Evolutionary conservation across 306 rosid species (phyloP).

Genomic region (Vicia sativa): DNA sequence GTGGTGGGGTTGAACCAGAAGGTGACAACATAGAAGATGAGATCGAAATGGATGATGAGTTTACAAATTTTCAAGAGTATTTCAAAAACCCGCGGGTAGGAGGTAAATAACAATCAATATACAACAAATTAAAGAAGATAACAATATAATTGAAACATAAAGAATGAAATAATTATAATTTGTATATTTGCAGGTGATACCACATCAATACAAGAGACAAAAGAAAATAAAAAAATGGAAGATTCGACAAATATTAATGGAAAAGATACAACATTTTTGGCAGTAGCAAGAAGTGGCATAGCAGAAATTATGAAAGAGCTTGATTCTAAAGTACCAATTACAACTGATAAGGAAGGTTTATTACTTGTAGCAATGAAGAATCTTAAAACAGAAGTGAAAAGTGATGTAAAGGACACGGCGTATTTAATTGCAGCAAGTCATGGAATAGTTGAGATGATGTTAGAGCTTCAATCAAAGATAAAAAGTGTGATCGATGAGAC

Average conservation of each 20-base stretch:
- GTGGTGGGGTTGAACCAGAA: background rate
- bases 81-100: fast-evolving
- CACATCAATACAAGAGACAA: background rate
- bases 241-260: background rate
- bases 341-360: background rate
- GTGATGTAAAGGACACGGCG: conserved; percentile 3
- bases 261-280: background rate
- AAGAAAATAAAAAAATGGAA: background rate
- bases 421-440: conserved; percentile 25
- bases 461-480: background rate
- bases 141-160: background rate
- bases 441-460: conserved; percentile 38
- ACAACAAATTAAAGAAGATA: too few species aligned
- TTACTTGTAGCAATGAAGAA: background rate
- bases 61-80: too few species aligned
- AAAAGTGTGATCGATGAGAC: conserved; percentile 31
- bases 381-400: background rate
- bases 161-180: background rate
- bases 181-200: background rate
- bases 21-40: background rate
- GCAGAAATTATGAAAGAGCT: background rate
- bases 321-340: background rate
- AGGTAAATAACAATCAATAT: background rate
- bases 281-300: background rate
- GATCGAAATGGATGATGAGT: background rate